phyloP scores from a whole-genome alignment of 352 stramenopile genomes.

The Thalassiosira exigua region DNA sequence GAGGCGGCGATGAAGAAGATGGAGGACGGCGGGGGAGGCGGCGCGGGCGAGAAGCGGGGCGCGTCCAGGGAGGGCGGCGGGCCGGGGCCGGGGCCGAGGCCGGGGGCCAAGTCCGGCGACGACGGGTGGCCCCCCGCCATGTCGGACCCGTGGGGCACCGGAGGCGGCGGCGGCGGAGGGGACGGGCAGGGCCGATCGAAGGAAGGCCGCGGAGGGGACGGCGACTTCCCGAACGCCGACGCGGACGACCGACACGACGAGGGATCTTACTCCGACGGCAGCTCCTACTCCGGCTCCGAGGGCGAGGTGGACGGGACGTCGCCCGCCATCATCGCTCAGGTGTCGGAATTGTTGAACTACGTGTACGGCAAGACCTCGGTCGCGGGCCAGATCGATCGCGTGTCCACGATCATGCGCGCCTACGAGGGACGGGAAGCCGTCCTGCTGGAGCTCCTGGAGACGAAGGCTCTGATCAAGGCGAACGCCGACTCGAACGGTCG shows the following conservation, averaged over 20 bases:
- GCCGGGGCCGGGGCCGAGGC: background rate
- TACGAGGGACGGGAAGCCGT: slow-evolving; percentile 83
- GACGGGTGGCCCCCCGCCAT: slow-evolving; percentile 59
- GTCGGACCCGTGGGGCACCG: slow-evolving; percentile 50
- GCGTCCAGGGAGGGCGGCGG: background rate
- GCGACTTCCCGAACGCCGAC: slow-evolving; percentile 6
- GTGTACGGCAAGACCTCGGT: slow-evolving; percentile 85
- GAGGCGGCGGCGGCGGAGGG: background rate
- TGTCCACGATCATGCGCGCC: slow-evolving; percentile 85
- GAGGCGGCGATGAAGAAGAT: slow-evolving; percentile 55
- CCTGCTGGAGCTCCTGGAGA: slow-evolving; percentile 81
- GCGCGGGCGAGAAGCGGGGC: background rate
- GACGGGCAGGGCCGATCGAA: slow-evolving; percentile 20
- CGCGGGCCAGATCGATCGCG: slow-evolving; percentile 82
- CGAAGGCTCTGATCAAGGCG: slow-evolving; percentile 84
- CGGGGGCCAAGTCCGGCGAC: slow-evolving; percentile 15
- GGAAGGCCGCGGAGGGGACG: background rate
- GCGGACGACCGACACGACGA: slow-evolving; percentile 57
- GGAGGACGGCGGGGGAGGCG: slow-evolving; percentile 17
- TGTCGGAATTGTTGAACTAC: slow-evolving; percentile 85
- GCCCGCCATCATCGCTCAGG: slow-evolving; percentile 83
- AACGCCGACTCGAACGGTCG: slow-evolving; percentile 71
- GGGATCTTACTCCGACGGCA: slow-evolving; percentile 57
- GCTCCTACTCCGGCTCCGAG: slow-evolving; percentile 36
- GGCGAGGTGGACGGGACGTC: slow-evolving; percentile 79